phyloP scores from a whole-genome alignment of 805 yeast genomes.

The Tetrapisispora taiwanensis region DNA sequence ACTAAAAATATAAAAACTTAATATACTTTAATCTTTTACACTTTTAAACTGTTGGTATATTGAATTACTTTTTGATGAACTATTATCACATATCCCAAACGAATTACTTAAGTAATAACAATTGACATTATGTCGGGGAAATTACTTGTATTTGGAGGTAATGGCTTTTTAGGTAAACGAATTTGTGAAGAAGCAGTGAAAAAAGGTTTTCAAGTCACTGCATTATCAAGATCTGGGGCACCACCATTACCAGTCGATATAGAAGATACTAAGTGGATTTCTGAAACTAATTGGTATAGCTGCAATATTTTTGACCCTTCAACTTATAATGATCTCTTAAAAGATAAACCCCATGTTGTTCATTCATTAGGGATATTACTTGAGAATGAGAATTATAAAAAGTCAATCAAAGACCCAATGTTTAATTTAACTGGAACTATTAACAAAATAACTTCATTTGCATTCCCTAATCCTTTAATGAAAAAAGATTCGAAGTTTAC shows the following conservation, averaged over 20 bases:
- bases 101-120: not conserved
- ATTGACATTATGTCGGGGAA: conserved; percentile 10
- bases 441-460: too few relatives aligned
- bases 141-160: conserved; percentile 74
- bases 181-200: conserved; percentile 60
- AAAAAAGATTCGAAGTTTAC: conserved; percentile 30
- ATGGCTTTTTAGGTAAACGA: conserved; percentile 67
- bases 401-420: conserved; percentile 4
- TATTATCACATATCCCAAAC: not conserved
- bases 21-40: too few relatives aligned
- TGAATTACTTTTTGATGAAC: too few relatives aligned
- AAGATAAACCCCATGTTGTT: conserved; percentile 54
- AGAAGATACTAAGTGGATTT: conserved; percentile 38
- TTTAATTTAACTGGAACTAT: conserved; percentile 1
- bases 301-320: conserved; percentile 62
- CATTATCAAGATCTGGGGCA: conserved; percentile 57
- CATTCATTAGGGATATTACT: conserved; percentile 74
- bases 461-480: conserved; percentile 48
- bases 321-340: conserved; percentile 40
- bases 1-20: too few relatives aligned
- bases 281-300: conserved; percentile 51
- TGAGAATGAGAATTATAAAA: conserved; percentile 62
- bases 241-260: conserved; percentile 32
- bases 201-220: conserved; percentile 55
- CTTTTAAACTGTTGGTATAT: too few relatives aligned